Conservation (phyloP, 177 flowering plant genomes). For the Vitis hybrid region DNA sequence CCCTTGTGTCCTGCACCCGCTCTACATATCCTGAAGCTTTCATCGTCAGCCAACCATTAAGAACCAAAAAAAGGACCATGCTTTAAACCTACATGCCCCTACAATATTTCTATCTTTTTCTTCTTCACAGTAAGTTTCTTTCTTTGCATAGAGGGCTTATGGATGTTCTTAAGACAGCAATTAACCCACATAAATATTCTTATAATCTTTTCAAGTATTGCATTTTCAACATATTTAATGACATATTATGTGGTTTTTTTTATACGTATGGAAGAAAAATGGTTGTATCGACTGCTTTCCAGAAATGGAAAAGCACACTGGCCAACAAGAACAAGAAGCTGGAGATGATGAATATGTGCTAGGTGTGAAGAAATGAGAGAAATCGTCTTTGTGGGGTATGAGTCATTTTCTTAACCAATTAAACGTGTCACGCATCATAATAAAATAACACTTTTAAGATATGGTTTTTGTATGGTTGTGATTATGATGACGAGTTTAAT, state of each 20-base stretch:
- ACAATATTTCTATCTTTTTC: no score
- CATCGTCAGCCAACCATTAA: no score
- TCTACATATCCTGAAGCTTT: not conserved
- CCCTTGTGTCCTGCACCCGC: not conserved
- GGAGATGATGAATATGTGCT: not conserved
- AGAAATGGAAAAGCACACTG: not conserved
- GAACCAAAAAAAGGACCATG: not conserved
- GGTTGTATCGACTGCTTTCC: no score
- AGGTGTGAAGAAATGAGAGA: not conserved
- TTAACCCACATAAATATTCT: no score
- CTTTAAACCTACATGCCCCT: not conserved
- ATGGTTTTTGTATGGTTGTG: constrained; percentile 1
- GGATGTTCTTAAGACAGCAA: no score
- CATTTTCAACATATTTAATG: no score
- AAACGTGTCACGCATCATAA: constrained; percentile 12
- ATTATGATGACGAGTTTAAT: constrained; percentile 1
- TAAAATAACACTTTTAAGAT: constrained; percentile 3
- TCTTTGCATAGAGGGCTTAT: no score
- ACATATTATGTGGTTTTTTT: no score
- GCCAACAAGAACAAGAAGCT: not conserved
- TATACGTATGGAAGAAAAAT: not conserved
- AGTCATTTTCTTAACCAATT: constrained; percentile 2
- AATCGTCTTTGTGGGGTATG: no score
- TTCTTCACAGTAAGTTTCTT: no score
- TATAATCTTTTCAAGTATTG: no score